Evolutionary conservation across 129 eudicot genomes (phyloP), one percentile per base, ranked within the genome.

Genomic region (Daucus carota): DNA sequence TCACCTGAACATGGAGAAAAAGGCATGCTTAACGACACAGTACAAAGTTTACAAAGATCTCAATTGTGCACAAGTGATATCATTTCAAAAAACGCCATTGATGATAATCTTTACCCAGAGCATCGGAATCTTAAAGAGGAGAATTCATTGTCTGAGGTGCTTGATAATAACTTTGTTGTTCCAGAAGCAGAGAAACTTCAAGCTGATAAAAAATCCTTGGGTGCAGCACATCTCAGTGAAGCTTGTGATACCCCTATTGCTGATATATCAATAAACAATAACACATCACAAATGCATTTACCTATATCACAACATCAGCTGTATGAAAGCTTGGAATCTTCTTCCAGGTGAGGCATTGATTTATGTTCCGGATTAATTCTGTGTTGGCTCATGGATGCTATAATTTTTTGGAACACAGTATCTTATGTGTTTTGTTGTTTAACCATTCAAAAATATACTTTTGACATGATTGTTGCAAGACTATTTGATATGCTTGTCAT

Each of bases 281-380:
- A 84, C 73, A 54, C 81, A 43, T 41, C 84, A 46, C 96, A 88
- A 74, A 88, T 75, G 74, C 83, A 75, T 70, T 45, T 90, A 60
- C 96, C 97, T 45, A 77, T 84, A 65, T 83, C 90, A 22, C 87
- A 90, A 48, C 84, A 80, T 77, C 96, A 87, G 52, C 98, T 83
- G 54, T 86, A 57, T 78, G 99, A 86, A 75, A 88, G 97, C 85
- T 89, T 92, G 57, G 99, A 95, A 45, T 89, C 97, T 76, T 92
- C 91, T 67, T 84, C 92, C 38, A 95, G 99, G 99, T 95, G 80
- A 24, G 41, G 74, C 59, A 29, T 73, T 80, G 60, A 54, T 54
- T 81, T 40, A 44, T 18, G 9, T 12, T 74, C 34, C 46, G 50
- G 57, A 76, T 65, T 66, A 15, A 40, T 67, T 41, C 66, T 41